These are phyloP conservation scores for Plasmodium gallinaceum DNA, from an alignment of 169 alveolate genomes.

Conservation along the genomic window DNA sequence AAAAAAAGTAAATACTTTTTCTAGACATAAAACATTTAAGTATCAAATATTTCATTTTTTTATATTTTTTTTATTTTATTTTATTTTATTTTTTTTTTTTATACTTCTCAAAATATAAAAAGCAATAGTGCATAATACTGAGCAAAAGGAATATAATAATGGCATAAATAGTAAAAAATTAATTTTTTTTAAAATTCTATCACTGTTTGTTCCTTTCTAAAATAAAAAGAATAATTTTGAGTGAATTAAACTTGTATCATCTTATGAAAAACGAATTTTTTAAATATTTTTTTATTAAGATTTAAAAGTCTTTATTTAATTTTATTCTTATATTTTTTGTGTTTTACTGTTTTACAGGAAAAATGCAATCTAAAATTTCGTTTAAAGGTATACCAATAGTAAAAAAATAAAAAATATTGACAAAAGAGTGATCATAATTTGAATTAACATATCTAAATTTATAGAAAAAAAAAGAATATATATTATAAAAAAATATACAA, in stretches of 20 bases:
- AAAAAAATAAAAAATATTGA: conserved; percentile 33
- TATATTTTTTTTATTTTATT: neutral
- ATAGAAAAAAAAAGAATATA: neutral
- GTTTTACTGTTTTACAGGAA: conserved; percentile 15
- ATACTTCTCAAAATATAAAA: conserved; percentile 8
- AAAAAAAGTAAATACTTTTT: too few relatives aligned
- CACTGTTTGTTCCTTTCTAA: conserved; percentile 53
- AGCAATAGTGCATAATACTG: conserved; percentile 17
- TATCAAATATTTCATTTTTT: too few relatives aligned
- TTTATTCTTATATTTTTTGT: too few relatives aligned
- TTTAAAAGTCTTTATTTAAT: neutral
- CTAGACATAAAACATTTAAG: too few relatives aligned
- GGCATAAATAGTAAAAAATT: conserved; percentile 46
- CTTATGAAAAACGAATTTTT: neutral
- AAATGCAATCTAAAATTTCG: conserved; percentile 57
- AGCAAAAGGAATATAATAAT: conserved; percentile 5
- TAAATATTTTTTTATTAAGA: too few relatives aligned
- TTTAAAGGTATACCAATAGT: conserved; percentile 55
- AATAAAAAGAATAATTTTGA: conserved; percentile 11
- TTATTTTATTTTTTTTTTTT: neutral
- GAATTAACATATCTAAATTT: conserved; percentile 50
- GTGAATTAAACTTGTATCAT: neutral
- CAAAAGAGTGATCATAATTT: conserved; percentile 23
- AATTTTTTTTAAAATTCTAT: conserved; percentile 43
- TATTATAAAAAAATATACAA: too few relatives aligned